A percentile compares a stretch with the other conserved stretches of the same genome.
Conservation (phyloP, 1,284 basidiomycete genomes). For the Rhodotorula sp. region DNA sequence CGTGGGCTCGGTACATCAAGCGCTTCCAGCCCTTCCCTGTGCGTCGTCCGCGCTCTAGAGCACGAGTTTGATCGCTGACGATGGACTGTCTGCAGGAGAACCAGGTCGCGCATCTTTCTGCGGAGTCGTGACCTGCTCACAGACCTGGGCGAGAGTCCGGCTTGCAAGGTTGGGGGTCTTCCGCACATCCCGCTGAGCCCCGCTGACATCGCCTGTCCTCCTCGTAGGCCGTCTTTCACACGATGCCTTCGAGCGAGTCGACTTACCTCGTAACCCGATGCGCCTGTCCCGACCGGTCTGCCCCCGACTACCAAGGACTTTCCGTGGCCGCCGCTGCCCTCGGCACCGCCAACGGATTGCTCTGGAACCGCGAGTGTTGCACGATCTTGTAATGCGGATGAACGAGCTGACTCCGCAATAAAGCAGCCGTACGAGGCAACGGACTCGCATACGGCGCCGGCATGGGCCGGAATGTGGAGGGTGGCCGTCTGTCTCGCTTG, state of each 20-base stretch:
- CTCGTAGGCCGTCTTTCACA: conserved; percentile 74
- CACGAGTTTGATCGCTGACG: not conserved
- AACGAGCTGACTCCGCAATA: no score
- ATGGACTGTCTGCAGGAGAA: conserved; percentile 53
- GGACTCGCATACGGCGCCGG: conserved; percentile 93
- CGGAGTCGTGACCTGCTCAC: conserved; percentile 69
- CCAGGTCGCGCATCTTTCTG: conserved; percentile 67
- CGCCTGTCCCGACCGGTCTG: conserved; percentile 56
- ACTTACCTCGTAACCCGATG: conserved; percentile 80
- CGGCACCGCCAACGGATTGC: conserved; percentile 89
- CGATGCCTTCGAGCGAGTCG: conserved; percentile 89
- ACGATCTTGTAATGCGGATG: no score
- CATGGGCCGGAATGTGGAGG: conserved; percentile 71
- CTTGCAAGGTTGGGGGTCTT: conserved; percentile 59
- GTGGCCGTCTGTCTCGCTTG: no score
- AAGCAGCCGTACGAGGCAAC: not conserved
- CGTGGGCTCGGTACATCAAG: conserved; percentile 69
- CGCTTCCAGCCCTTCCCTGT: conserved; percentile 56
- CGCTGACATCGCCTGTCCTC: not conserved
- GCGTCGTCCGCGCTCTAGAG: conserved; percentile 7
- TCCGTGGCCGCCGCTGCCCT: conserved; percentile 77
- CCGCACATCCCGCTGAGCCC: not conserved
- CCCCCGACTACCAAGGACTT: conserved; percentile 80
- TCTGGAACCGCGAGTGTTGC: conserved; percentile 60
- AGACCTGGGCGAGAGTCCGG: conserved; percentile 69